Evolutionary conservation across 768 basidiomycete species (phyloP).

Genomic region (Naganishia antarctica): DNA sequence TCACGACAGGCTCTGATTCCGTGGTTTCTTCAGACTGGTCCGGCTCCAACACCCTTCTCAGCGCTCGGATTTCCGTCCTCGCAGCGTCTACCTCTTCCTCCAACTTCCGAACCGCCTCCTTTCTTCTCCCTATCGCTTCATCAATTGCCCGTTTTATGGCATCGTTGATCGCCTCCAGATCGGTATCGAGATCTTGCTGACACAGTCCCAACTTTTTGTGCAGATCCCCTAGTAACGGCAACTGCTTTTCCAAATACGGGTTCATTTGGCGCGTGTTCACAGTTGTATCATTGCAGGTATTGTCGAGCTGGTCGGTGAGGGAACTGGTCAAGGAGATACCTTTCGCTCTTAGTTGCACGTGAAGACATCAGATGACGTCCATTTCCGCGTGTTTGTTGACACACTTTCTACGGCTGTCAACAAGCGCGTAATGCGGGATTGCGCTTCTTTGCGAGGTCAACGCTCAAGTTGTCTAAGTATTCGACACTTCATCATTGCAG

Average conservation of each 20-base stretch:
- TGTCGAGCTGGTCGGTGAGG: no score
- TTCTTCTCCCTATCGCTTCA: slow-evolving; percentile 15
- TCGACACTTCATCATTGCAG: no score
- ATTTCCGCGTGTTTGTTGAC: slow-evolving; percentile 6
- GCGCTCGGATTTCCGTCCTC: slow-evolving; percentile 18
- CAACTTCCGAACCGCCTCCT: slow-evolving; percentile 21
- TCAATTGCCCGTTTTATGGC: slow-evolving; percentile 28
- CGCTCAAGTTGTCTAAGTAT: no score
- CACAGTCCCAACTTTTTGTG: slow-evolving; percentile 24
- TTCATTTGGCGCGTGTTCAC: slow-evolving; percentile 19
- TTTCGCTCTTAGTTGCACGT: not conserved
- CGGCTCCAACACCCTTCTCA: slow-evolving; percentile 20
- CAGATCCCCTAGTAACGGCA: slow-evolving; percentile 22
- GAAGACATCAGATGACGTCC: not conserved
- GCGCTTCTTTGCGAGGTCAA: no score
- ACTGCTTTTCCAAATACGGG: slow-evolving; percentile 23
- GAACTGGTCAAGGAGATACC: no score
- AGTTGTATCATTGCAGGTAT: not conserved
- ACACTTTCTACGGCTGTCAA: not conserved
- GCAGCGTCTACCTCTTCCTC: slow-evolving; percentile 18
- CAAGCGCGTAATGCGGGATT: no score
- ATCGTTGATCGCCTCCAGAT: slow-evolving; percentile 22
- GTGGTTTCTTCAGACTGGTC: not conserved
- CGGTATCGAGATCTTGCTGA: slow-evolving; percentile 21
- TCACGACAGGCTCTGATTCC: not conserved